Evolutionary conservation across 2,329 filamentous ascomycete species (phyloP).

Genomic region (Aschersonia sp.): DNA sequence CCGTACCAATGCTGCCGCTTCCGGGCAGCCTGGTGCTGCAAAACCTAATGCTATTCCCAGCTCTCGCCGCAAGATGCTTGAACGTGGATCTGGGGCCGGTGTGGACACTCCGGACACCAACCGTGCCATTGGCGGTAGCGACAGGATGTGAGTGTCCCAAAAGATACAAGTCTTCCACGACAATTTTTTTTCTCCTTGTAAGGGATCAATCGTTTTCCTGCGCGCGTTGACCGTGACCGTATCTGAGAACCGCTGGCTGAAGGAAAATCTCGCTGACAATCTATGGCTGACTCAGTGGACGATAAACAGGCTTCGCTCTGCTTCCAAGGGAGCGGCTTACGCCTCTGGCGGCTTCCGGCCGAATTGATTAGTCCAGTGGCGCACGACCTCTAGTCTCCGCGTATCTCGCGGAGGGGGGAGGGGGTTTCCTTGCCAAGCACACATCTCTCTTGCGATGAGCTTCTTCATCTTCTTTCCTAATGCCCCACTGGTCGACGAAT

Average conservation of each 20-base stretch:
- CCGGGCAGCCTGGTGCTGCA: conserved; percentile 46
- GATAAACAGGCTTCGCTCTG: conserved; percentile 74
- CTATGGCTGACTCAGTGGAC: conserved; percentile 71
- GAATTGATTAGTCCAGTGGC: conserved; percentile 15
- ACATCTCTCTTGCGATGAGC: background rate
- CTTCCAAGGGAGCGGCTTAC: conserved; percentile 52
- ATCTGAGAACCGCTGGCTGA: conserved; percentile 58
- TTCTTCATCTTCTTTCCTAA: conserved; percentile 9
- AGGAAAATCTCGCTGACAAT: conserved; percentile 57
- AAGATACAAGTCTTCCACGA: conserved; percentile 21
- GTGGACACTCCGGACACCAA: conserved; percentile 59
- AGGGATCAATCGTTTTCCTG: conserved; percentile 69
- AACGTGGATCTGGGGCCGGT: conserved; percentile 42
- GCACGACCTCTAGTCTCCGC: conserved; percentile 2
- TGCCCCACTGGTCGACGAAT: background rate
- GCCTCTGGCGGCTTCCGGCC: conserved; percentile 24
- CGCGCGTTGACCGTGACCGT: conserved; percentile 59
- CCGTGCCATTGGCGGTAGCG: conserved; percentile 65
- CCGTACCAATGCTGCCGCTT: conserved; percentile 50
- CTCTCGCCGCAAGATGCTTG: conserved; percentile 75
- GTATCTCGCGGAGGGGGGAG: background rate
- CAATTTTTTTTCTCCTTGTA: conserved; percentile 54
- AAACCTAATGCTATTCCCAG: conserved; percentile 63
- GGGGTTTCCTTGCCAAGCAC: conserved; percentile 1
- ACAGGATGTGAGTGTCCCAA: conserved; percentile 87